Base-by-base conservation (phyloP, 306 rosid species). In the Pachyrhizus erosus region DNA sequence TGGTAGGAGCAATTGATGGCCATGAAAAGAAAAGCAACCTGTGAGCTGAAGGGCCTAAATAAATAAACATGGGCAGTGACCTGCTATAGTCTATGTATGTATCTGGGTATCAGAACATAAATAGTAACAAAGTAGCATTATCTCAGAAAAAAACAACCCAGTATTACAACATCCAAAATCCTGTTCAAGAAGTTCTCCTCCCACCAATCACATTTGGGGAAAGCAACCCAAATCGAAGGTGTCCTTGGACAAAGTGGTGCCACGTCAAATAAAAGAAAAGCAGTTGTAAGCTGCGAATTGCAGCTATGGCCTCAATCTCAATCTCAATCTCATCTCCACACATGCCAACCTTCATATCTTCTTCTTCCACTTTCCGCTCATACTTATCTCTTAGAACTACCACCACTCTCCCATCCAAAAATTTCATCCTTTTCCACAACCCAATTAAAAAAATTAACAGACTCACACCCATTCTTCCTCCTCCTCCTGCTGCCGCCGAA, bases 291-390 rank as follows among this genome's bases (percentile, higher is more conserved):
- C 46, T n/a, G 31, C 9, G 79, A 5, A 64, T 64, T 67, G 73
- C 29, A 84, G 75, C 87, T 61, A 94, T 95, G 98, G 85, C 92
- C 67, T n/a, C 34, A 31, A 68, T 84, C 65, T 24, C 84, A 80
- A 87, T 89, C 54, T 42, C 70, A 26, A 43, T 43, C 1, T 60
- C 84, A 72, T 86, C 92, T 65, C 83, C 87, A 9, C 66, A 49
- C 5, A 20, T 71, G 21, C 83, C 89, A 21, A 73, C 86, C 65
- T 88, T 64, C 34, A 70, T 87, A 70, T 82, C 91, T 68, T 20
- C 68, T 54, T 75, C 82, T 21, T 4, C 66, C 15, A 73, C 70
- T 0, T 54, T 87, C 11, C 24, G 4, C 78, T 37, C 91, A 26
- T 29, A 9, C 73, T 46, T 48, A 5, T 71, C 77, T 58, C 88